Percentiles rank a stretch among this genome's conserved stretches.
Evolutionary conservation across 441 rosid species (phyloP).

Genomic region (Aquilaria agallochum): DNA sequence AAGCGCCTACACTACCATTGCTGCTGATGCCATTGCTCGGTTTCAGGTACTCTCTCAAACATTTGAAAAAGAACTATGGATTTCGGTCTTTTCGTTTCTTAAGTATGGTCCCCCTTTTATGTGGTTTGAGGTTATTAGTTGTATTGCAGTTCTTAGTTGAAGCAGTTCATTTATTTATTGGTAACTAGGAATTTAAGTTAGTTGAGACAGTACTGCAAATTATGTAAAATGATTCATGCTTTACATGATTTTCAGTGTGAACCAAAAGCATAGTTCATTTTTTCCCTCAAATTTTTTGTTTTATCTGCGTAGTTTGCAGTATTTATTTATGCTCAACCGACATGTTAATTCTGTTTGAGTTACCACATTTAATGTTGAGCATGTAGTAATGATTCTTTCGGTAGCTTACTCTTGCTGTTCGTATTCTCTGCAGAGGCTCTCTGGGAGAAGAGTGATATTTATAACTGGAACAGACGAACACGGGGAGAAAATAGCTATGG

Average conservation of each 20-base stretch:
- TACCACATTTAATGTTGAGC: too few species aligned
- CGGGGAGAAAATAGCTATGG: slow-evolving; percentile 89
- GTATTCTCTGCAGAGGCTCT: slow-evolving; percentile 60
- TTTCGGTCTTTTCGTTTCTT: background rate
- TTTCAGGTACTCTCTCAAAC: slow-evolving; percentile 59
- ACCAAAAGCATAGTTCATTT: too few species aligned
- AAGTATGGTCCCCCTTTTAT: too few species aligned
- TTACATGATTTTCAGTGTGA: too few species aligned
- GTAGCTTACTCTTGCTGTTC: slow-evolving; percentile 1
- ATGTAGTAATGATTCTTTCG: too few species aligned
- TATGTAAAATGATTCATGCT: too few species aligned
- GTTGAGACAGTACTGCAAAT: too few species aligned
- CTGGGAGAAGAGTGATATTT: slow-evolving; percentile 77
- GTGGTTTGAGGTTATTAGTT: background rate
- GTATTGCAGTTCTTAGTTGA: background rate
- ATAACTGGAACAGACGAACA: slow-evolving; percentile 95
- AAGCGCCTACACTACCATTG: slow-evolving; percentile 95
- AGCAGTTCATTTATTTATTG: background rate
- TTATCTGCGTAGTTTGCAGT: too few species aligned
- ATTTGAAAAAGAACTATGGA: background rate
- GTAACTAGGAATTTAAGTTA: too few species aligned
- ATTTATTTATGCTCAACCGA: too few species aligned
- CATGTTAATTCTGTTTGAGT: too few species aligned
- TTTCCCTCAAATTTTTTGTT: too few species aligned
- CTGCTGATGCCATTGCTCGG: slow-evolving; percentile 92